Base-by-base conservation (phyloP, 2,329 filamentous ascomycete species). In the Fusarium sp. region DNA sequence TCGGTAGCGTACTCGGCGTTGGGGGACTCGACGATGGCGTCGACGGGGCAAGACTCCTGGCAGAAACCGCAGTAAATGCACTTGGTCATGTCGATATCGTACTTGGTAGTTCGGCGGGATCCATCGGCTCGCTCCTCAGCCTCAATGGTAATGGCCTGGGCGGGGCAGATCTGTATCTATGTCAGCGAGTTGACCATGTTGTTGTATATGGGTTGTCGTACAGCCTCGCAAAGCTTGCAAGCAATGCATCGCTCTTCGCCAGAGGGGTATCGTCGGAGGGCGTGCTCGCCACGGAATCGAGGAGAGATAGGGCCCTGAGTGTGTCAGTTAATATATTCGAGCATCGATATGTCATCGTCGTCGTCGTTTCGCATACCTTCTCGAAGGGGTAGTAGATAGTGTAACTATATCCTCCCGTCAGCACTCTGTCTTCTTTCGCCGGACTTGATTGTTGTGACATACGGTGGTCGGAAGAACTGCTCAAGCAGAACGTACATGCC, bases 81-180 rank as follows among this genome's bases (percentile, higher is more conserved):
- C 88, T 99, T 99, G 78, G 96, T 98, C 96, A 99, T 99, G 84
- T 99, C 96, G 79, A 99, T 98, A 81, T 99, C 96, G 84, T 99
- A 99, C 80, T 95, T 90, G 64, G 95, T 98, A 54, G 96, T 99
- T 79, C 96, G 90, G 82, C 96, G 90, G 78, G 93, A 97, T 70
- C 96, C 96, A 78, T 99, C 96, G 78, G 93, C 93, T 79, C 96
- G 94, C 87, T 99, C 96, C 82, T 99, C 96, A 60, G 96, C 96
- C 85, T 99, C 96, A 77, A 99, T 99, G 55, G 96, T 99, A 82
- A 99, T 99, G 78, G 96, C 96, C 84, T 97, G 93, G 60, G 96
- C 96, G 43, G 96, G 96, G 88, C 96, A 99, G 79, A 98, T 92
- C 87, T 89, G 62, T 46, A 27, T 54, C 28, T 7, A 50, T 32